Percentiles rank a stretch among this genome's conserved stretches.
phyloP scores from a whole-genome alignment of 2,329 filamentous ascomycete species.

The Paracoccidioides brasiliensis region DNA sequence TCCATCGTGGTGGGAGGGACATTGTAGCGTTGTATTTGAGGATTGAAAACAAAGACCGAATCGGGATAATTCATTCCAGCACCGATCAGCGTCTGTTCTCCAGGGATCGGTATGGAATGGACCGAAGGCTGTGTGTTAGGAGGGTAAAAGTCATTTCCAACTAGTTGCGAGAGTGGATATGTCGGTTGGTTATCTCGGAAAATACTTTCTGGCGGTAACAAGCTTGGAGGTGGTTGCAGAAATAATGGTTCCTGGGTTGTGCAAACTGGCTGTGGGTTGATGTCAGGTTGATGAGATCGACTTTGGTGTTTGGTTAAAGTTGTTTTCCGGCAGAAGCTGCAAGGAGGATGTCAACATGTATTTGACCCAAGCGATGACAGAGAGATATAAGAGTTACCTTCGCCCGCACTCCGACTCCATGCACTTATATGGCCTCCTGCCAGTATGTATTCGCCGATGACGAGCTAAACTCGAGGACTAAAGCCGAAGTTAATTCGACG shows the following conservation, averaged over 20 bases:
- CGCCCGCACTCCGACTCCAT: conserved; percentile 12
- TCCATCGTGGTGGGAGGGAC: conserved; percentile 6
- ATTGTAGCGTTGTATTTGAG: conserved; percentile 8
- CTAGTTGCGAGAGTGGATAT: conserved; percentile 4
- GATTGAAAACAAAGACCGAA: conserved; percentile 6
- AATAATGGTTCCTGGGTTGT: conserved; percentile 8
- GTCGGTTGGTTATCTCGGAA: neutral
- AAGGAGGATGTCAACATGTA: neutral
- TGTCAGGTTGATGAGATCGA: conserved; percentile 12
- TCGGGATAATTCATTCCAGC: conserved; percentile 9
- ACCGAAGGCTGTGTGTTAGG: conserved; percentile 7
- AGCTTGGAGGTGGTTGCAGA: conserved; percentile 4
- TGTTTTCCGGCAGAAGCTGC: conserved; percentile 15
- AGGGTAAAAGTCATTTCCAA: conserved; percentile 6
- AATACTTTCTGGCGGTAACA: neutral
- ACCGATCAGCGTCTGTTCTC: conserved; percentile 4
- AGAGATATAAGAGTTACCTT: conserved; percentile 9
- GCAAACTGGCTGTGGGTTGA: conserved; percentile 3
- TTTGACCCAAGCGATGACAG: neutral
- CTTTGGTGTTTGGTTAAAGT: conserved; percentile 14
- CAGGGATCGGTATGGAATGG: conserved; percentile 6
- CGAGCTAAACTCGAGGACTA: conserved; percentile 15
- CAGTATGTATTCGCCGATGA: conserved; percentile 15
- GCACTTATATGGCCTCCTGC: conserved; percentile 14
- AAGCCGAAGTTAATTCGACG: conserved; percentile 5